A percentile compares a stretch with the other conserved stretches of the same genome.
Evolutionary conservation across 2,329 filamentous ascomycete genomes (phyloP).

Genomic region (Cladorrhinum sp.): DNA sequence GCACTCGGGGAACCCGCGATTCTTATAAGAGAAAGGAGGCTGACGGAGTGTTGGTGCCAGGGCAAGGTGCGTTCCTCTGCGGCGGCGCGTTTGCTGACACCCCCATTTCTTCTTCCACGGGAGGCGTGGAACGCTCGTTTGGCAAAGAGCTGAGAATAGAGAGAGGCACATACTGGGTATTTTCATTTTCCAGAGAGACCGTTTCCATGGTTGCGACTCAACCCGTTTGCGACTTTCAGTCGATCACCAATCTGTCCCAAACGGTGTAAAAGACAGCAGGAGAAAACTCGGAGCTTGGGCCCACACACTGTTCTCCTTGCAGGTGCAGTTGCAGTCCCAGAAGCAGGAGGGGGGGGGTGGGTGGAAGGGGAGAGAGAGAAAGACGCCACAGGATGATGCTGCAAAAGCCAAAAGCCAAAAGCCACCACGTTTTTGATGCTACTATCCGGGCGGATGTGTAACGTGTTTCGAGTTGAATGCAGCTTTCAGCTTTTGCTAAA

Average conservation of each 20-base stretch:
- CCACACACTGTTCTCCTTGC: no score
- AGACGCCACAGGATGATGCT: not conserved
- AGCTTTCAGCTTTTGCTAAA: not conserved
- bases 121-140: not conserved
- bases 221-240: not conserved
- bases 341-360: not conserved
- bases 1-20: not conserved
- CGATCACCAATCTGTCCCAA: not conserved
- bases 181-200: not conserved
- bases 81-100: not conserved
- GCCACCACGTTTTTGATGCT: not conserved
- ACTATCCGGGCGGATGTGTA: not conserved
- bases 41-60: not conserved
- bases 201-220: not conserved
- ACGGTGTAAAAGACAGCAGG: not conserved
- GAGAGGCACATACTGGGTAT: not conserved
- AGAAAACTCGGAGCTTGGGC: no score
- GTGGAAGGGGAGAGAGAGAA: not conserved
- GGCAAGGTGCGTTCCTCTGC: not conserved
- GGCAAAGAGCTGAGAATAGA: not conserved
- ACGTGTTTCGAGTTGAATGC: not conserved
- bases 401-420: not conserved
- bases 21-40: not conserved
- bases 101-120: not conserved
- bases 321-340: not conserved